These are phyloP conservation scores for Fomitopsis pulvina DNA, from an alignment of 768 basidiomycete species.

Conservation along the genomic window DNA sequence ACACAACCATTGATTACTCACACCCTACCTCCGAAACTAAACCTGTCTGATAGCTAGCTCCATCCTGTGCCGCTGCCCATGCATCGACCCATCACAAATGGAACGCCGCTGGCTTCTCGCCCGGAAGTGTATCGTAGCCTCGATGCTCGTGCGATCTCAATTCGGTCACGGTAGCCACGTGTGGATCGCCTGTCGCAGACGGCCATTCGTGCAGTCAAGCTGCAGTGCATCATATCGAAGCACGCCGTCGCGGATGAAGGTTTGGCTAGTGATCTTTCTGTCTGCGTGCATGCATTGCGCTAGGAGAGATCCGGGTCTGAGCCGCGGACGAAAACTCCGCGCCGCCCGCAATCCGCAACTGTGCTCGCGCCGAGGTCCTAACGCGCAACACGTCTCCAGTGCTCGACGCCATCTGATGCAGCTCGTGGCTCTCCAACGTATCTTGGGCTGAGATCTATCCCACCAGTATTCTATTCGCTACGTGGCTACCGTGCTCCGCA, in stretches of 20 bases:
- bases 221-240: neutral
- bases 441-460: neutral
- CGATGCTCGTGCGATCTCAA: neutral
- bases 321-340: neutral
- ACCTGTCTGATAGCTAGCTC: no score
- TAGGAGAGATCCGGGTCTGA: neutral
- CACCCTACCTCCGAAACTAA: no score
- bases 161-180: neutral
- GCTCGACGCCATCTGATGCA: neutral
- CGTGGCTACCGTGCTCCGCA: neutral
- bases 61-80: no score
- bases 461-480: neutral
- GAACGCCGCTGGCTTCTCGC: neutral
- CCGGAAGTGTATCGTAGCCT: constrained; percentile 2
- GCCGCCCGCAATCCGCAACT: neutral
- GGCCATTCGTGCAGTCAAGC: neutral
- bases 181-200: neutral
- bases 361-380: neutral
- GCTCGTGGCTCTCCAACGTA: neutral
- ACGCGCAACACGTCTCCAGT: neutral
- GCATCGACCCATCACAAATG: no score
- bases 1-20: no score
- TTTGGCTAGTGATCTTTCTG: neutral
- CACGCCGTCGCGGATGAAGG: neutral
- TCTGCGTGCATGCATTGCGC: no score